These are phyloP conservation scores for Rhodamnia argentea DNA, from an alignment of 345 rosid species.

Conservation along the genomic window DNA sequence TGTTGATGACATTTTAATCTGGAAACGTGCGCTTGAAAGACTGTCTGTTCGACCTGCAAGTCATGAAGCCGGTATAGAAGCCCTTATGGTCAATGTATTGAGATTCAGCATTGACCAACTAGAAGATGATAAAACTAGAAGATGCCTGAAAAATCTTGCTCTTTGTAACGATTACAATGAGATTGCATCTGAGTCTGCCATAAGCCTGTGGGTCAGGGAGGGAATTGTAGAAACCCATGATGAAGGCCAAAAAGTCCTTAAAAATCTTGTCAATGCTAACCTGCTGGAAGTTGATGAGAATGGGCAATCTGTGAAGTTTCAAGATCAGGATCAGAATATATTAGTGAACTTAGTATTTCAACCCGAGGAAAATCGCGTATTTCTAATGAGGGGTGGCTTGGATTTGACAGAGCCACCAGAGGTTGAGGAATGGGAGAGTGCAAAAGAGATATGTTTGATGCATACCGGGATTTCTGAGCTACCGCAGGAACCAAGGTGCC, in stretches of 20 bases:
- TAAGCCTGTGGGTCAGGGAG: neutral
- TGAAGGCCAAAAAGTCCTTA: neutral
- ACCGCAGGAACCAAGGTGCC: constrained; percentile 2
- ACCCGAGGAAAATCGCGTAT: neutral
- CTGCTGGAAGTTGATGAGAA: neutral
- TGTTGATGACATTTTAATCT: neutral
- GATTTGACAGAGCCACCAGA: constrained; percentile 3
- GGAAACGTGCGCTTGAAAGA: neutral
- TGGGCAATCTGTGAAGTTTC: neutral
- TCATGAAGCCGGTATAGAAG: neutral
- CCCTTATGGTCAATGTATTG: neutral
- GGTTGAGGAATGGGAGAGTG: constrained; percentile 6
- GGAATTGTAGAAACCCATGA: neutral
- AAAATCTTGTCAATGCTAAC: neutral
- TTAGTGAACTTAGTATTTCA: neutral
- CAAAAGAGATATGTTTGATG: constrained; percentile 4
- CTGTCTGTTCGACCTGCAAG: neutral
- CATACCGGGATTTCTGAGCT: constrained; percentile 4
- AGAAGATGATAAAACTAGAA: neutral
- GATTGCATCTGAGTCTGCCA: neutral
- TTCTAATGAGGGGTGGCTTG: constrained; percentile 1
- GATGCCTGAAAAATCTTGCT: neutral
- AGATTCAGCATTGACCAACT: neutral
- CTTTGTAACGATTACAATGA: neutral
- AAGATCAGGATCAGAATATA: neutral